phyloP scores from a whole-genome alignment of 176 grass and related monocot genomes.

The Poa annua region DNA sequence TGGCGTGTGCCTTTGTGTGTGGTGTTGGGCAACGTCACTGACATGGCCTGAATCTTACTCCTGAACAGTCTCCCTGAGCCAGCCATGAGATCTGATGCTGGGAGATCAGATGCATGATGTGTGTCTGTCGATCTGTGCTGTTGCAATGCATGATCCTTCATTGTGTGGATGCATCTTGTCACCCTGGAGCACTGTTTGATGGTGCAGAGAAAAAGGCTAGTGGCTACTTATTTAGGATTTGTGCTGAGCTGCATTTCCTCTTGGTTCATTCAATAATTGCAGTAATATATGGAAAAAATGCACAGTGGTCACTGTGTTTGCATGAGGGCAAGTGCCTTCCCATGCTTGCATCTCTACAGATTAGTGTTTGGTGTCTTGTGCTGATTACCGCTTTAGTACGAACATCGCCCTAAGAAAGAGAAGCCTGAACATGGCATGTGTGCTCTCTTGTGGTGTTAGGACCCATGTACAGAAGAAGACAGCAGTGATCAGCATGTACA shows the following conservation, averaged over 20 bases:
- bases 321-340: background rate
- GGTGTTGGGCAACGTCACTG: constrained; percentile 41
- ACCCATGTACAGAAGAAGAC: constrained; percentile 5
- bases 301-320: constrained; percentile 19
- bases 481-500: background rate
- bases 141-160: constrained; percentile 6
- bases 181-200: constrained; percentile 31
- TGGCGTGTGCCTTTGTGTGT: constrained; percentile 60
- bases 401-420: background rate
- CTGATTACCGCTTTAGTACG: constrained; percentile 21
- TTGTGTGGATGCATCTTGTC: constrained; percentile 46
- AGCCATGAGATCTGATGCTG: constrained; percentile 35
- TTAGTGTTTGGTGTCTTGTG: constrained; percentile 20
- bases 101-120: background rate
- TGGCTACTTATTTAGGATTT: background rate
- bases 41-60: constrained; percentile 49
- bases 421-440: constrained; percentile 14
- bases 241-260: background rate
- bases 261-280: constrained; percentile 39
- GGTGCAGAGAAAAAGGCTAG: constrained; percentile 3
- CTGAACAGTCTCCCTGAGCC: constrained; percentile 55
- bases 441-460: constrained; percentile 6
- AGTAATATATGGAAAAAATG: background rate
- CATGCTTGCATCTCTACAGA: constrained; percentile 1
- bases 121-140: background rate